Evolutionary conservation across 2,329 filamentous ascomycete genomes (phyloP).

Genomic region (Hypoxylon sp.): DNA sequence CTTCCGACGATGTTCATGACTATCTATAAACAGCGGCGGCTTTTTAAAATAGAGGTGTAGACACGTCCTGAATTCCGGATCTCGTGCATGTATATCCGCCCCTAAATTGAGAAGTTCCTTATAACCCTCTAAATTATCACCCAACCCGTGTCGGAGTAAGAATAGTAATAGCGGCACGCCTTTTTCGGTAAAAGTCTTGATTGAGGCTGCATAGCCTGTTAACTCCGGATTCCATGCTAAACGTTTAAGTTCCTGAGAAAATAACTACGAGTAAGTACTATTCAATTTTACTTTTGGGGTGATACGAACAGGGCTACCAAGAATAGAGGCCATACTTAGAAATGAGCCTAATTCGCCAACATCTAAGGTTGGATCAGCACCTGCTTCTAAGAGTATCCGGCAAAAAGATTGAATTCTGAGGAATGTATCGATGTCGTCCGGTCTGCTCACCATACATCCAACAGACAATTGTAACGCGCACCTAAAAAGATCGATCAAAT

Average conservation of each 20-base stretch:
- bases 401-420: neutral
- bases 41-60: neutral
- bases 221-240: neutral
- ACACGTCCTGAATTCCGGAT: neutral
- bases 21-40: neutral
- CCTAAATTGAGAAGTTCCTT: neutral
- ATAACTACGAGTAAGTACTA: neutral
- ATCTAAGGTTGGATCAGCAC: neutral
- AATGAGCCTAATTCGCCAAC: neutral
- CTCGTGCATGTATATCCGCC: neutral
- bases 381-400: conserved; percentile 2
- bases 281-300: neutral
- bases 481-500: neutral
- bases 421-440: neutral
- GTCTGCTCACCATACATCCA: too few species aligned
- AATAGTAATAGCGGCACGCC: neutral
- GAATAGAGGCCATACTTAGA: neutral
- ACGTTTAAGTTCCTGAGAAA: neutral
- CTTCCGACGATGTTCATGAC: too few species aligned
- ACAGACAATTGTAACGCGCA: neutral
- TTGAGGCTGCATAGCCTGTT: neutral
- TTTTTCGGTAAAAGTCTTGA: neutral
- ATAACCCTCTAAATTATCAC: neutral
- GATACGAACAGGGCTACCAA: neutral
- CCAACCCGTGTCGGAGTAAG: neutral